These are phyloP conservation scores for Kluyveromyces aestuarii DNA, from an alignment of 805 yeast genomes.

Conservation along the genomic window DNA sequence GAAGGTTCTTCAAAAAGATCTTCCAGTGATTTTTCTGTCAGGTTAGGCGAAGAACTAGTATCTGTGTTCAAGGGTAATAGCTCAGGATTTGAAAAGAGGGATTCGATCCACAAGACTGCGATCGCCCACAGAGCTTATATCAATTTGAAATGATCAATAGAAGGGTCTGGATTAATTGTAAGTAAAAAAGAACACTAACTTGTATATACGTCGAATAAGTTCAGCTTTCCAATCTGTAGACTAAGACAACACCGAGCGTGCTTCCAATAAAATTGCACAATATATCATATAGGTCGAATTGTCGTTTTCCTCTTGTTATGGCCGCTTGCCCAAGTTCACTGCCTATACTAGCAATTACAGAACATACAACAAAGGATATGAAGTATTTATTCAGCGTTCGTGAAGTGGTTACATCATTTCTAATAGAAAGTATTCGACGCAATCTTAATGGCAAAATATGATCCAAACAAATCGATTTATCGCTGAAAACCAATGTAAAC, in stretches of 20 bases:
- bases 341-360: constrained; percentile 37
- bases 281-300: constrained; percentile 44
- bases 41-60: constrained; percentile 83
- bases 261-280: constrained; percentile 27
- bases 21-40: constrained; percentile 72
- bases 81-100: constrained; percentile 75
- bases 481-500: constrained; percentile 38
- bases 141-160: constrained; percentile 28
- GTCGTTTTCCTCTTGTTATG: constrained; percentile 28
- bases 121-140: constrained; percentile 81
- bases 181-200: constrained; percentile 1
- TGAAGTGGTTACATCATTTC: not conserved
- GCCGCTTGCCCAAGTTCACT: constrained; percentile 43
- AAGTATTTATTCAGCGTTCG: constrained; percentile 11
- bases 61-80: constrained; percentile 71
- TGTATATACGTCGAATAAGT: not conserved
- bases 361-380: constrained; percentile 35
- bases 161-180: not conserved
- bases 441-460: not conserved
- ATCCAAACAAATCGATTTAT: constrained; percentile 8
- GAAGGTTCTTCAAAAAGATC: constrained; percentile 76
- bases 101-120: constrained; percentile 76
- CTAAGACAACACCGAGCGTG: constrained; percentile 11
- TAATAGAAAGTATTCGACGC: constrained; percentile 1
- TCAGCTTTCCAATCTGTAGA: not conserved